Evolutionary conservation across 352 stramenopile species (phyloP), one percentile per base, ranked within the genome.

Genomic region (Pelagophyceae sp.): DNA sequence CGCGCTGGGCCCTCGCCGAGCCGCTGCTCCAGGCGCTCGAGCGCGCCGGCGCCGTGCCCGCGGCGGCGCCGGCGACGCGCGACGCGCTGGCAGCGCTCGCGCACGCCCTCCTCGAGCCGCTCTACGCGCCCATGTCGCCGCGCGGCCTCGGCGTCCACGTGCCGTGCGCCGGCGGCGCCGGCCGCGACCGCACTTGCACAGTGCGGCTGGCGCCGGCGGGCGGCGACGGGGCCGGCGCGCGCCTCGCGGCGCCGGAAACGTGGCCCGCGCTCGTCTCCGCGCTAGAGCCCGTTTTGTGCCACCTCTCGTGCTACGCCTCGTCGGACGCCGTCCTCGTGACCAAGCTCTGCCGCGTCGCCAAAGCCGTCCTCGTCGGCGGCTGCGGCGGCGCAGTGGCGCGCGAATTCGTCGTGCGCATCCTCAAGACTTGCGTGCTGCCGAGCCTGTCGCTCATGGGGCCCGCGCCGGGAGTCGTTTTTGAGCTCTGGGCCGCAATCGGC

Each of bases 291-390:
- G 3, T 71, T 23, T 40, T 17, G 5, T 71, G n/a, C 38, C 61
- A 71, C 33, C 61, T 71, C 3, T 15, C 17, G 15, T 27, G 37
- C 33, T 37, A 40, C 33, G 29, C 33, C 11, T 27, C 61, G 1
- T 37, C n/a, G 17, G 61, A 71, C 33, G 31, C 61, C n/a, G 19
- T 29, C 17, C 33, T 71, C 3, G n/a, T 71, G 61, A 71, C 61
- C 31, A 71, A 71, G 61, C 61, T 71, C 45, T 54, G 45, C 45
- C 45, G 45, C 45, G 45, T 54, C 45, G 45, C 45, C 11, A 54
- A 54, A 23, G 45, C 45, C 45, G 45, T 54, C 45, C 23, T 54
- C 45, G 45, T 23, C 45, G 11, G 11, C 11, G 45, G 23, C 45
- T 54, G 11, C 23, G 11, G 11, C 11, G 45, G 45, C 45, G 11